Base-by-base conservation (phyloP, 2,329 filamentous ascomycete species). In the Chaetothyriales sp. region DNA sequence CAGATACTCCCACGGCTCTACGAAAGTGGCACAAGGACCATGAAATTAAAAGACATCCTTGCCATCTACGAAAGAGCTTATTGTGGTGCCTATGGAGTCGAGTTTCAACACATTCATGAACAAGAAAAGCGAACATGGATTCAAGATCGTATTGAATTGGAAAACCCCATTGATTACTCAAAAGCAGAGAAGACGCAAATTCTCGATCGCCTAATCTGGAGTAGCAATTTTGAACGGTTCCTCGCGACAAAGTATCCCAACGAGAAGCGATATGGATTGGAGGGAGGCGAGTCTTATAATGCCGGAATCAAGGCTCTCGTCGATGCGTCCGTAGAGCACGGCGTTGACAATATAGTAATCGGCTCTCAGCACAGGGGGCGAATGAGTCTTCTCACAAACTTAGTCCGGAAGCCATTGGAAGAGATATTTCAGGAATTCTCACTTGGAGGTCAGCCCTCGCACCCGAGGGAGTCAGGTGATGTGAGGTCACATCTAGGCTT, bases 401-500 rank as follows among this genome's bases (percentile, higher is more conserved):
- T 98, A 65, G 92, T 98, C 62, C 85, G 92, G 66, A 98, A 98
- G 75, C 90, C 92, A 63, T 98, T 98, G 71, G 92, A 97, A 75
- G 97, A 90, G 59, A 98, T 98, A 71, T 98, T 98, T 76, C 94
- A 86, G 68, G 92, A 98, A 70, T 98, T 98, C 65, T 86, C 86
- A 58, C 90, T 65, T 86, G 87, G 57, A 92, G 92, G 62, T 87
- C 85, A 46, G 74, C 85, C 20, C 88, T 87, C 66, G 86, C 87
- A 51, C 85, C 86, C 62, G 92, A 97, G 62, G 90, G 97, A 73
- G 92, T 97, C 92, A 53, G 92, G 92, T 64, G 92, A 98, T 69
- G 92, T 98, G 71, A 98, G 98, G 73, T 98, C 98, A 74, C 92
- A 98, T 75, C 76, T 98, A 64, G 92, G 92, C 67, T 98, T 98